A percentile compares a stretch with the other conserved stretches of the same genome.
phyloP scores from a whole-genome alignment of 2,329 filamentous ascomycete species.

The Fusarium pseudocircinatum region DNA sequence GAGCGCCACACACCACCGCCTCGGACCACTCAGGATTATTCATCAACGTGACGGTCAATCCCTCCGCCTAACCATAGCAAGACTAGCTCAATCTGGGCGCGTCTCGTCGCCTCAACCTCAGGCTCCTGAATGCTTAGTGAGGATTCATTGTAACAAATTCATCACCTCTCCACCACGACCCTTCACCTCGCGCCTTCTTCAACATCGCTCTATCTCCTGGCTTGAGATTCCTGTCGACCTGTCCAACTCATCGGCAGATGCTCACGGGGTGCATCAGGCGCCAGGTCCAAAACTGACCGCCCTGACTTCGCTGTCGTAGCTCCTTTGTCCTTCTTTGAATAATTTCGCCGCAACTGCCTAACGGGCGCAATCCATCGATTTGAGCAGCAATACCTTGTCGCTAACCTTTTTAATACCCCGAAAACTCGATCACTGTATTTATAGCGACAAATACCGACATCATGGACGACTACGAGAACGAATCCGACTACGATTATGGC shows the following conservation, averaged over 20 bases:
- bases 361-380: constrained; percentile 10
- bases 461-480: constrained; percentile 67
- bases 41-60: constrained; percentile 15
- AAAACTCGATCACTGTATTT: not conserved
- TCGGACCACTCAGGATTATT: not conserved
- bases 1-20: not conserved
- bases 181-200: constrained; percentile 34
- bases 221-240: constrained; percentile 30
- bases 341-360: constrained; percentile 21
- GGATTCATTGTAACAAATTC: constrained; percentile 41
- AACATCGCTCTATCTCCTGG: constrained; percentile 21
- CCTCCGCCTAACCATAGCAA: not conserved
- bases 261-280: constrained; percentile 47
- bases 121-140: constrained; percentile 39
- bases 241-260: constrained; percentile 43
- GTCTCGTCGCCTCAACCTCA: constrained; percentile 39
- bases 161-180: constrained; percentile 35
- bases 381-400: constrained; percentile 4
- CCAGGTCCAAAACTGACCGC: constrained; percentile 47
- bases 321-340: constrained; percentile 31
- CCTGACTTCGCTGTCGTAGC: constrained; percentile 41
- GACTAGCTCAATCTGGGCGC: constrained; percentile 27
- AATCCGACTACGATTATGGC: constrained; percentile 74
- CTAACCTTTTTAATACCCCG: not conserved
- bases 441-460: constrained; percentile 29